Evolutionary conservation across 73 alveolate genomes (phyloP), one percentile per base, ranked within the genome.

Genomic region (Uronychia binucleata): DNA sequence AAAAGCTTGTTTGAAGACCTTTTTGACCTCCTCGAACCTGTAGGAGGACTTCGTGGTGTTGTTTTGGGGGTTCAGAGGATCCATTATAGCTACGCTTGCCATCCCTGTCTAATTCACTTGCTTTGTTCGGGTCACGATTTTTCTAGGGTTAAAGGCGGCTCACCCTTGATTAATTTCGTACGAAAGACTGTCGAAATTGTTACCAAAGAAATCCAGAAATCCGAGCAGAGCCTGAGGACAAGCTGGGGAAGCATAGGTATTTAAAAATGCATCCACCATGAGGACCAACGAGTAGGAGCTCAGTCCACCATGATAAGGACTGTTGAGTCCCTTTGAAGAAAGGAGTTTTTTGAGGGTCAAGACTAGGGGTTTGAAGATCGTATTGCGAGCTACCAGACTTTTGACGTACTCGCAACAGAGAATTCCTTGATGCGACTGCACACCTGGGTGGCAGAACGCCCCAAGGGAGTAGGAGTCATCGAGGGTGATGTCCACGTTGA

Each of bases 251-350:
- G 84, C 74, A 34, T 30, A 78, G 84, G 35, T 30, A 29, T 78
- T 78, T 75, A 78, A 30, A 78, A 30, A 78, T 1, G 84, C 84
- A 5, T 30, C 86, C 25, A 79, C 46, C 86, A 79, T 79, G 0
- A 79, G 58, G 1, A 79, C 86, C 28, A 79, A 27, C 26, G 77
- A 57, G 34, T 79, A 79, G 26, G 86, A 79, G 78, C 86, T 79
- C 28, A 79, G 33, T 57, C 86, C 86, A 19, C 86, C 86, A 26
- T 32, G 77, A 30, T 79, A 79, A 57, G 86, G 77, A 27, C 79
- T 31, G 77, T 79, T 79, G 28, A 79, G 79, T n/a, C 59, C 86
- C 19, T 57, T 58, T 32, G 28, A 0, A 8, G 34, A 58, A 13
- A 79, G 59, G 30, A 79, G 79, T n/a, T 78, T 78, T 19, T 79